phyloP scores from a whole-genome alignment of 2,329 filamentous ascomycete genomes.

The Exserohilum turcica region DNA sequence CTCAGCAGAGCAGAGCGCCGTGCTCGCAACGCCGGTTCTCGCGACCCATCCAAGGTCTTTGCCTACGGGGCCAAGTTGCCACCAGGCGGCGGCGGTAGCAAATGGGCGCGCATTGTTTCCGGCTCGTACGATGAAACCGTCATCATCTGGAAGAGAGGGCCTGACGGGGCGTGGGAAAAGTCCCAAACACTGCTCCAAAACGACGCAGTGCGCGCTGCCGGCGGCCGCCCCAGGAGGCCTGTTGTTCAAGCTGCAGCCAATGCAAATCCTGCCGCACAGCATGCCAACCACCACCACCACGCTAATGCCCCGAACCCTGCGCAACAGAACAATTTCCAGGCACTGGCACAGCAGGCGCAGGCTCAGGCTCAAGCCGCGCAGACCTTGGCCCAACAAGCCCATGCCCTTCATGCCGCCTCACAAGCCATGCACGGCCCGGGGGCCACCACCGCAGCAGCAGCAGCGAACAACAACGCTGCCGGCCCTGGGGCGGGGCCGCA shows the following conservation, averaged over 20 bases:
- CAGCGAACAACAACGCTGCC: background rate
- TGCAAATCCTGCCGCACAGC: slow-evolving; percentile 24
- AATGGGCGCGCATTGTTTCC: slow-evolving; percentile 92
- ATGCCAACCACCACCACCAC: slow-evolving; percentile 25
- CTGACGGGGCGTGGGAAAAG: slow-evolving; percentile 81
- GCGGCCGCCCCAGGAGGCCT: slow-evolving; percentile 46
- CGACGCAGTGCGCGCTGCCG: slow-evolving; percentile 61
- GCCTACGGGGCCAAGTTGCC: slow-evolving; percentile 85
- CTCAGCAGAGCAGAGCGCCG: slow-evolving; percentile 44
- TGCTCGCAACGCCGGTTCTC: slow-evolving; percentile 70
- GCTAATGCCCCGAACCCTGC: slow-evolving; percentile 14
- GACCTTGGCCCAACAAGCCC: slow-evolving; percentile 41
- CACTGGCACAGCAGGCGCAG: slow-evolving; percentile 45
- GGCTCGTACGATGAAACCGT: slow-evolving; percentile 96
- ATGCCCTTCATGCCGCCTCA: slow-evolving; percentile 44
- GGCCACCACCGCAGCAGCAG: slow-evolving; percentile 15
- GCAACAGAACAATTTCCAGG: slow-evolving; percentile 40
- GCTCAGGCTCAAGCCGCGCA: slow-evolving; percentile 44
- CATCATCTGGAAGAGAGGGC: slow-evolving; percentile 89
- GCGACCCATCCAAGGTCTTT: slow-evolving; percentile 74
- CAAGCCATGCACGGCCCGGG: slow-evolving; percentile 32
- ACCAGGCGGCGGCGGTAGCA: slow-evolving; percentile 86
- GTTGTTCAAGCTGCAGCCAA: slow-evolving; percentile 28
- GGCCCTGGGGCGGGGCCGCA: slow-evolving; percentile 12
- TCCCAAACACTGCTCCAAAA: slow-evolving; percentile 77